These are phyloP conservation scores for Mycosphaerella sp. DNA, from an alignment of 2,329 filamentous ascomycete species.

Conservation along the genomic window DNA sequence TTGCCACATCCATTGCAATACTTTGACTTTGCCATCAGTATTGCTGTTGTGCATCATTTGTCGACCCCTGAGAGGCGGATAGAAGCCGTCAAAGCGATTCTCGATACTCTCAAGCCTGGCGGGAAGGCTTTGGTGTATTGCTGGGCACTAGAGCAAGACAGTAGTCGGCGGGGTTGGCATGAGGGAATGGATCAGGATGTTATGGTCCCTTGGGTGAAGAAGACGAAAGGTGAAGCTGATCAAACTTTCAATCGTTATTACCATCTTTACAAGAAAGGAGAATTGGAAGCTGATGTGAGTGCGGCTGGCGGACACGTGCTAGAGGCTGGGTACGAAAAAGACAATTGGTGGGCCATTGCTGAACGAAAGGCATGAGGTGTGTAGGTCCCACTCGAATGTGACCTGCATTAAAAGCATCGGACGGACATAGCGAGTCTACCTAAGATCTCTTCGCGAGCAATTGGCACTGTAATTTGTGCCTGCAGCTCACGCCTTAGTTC, in stretches of 20 bases:
- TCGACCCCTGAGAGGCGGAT: constrained; percentile 68
- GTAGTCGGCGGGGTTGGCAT: constrained; percentile 82
- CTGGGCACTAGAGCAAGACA: constrained; percentile 90
- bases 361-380: neutral
- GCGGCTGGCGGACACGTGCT: constrained; percentile 69
- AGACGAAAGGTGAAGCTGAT: constrained; percentile 21
- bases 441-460: no score
- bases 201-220: constrained; percentile 85
- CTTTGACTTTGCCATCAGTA: constrained; percentile 87
- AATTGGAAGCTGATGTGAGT: constrained; percentile 73
- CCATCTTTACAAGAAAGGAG: constrained; percentile 80
- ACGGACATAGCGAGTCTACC: no score
- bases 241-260: constrained; percentile 84
- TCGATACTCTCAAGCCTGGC: constrained; percentile 56
- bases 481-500: no score
- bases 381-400: no score
- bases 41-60: constrained; percentile 91
- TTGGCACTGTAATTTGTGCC: no score
- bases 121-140: constrained; percentile 79
- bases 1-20: constrained; percentile 63
- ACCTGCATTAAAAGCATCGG: no score
- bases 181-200: constrained; percentile 79
- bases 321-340: constrained; percentile 84
- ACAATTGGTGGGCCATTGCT: constrained; percentile 80
- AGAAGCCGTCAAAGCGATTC: constrained; percentile 64